phyloP scores from a whole-genome alignment of 2,329 filamentous ascomycete genomes.

The Microthyrium microscopicum region DNA sequence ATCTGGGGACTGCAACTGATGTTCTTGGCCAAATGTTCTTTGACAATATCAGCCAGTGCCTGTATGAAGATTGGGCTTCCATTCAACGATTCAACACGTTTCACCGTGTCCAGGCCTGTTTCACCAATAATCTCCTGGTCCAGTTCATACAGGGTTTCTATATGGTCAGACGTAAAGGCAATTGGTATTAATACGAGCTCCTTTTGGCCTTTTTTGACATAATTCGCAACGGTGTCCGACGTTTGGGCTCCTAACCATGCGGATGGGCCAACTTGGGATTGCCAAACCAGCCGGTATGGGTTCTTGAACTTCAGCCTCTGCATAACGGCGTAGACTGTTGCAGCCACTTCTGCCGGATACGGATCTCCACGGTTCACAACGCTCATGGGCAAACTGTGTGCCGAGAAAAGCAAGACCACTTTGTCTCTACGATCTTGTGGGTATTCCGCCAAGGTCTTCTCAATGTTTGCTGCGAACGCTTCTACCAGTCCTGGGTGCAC shows the following conservation, averaged over 20 bases:
- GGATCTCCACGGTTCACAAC: slow-evolving; percentile 95
- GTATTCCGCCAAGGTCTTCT: slow-evolving; percentile 68
- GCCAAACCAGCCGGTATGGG: slow-evolving; percentile 89
- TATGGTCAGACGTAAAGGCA: slow-evolving; percentile 97
- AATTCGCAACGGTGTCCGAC: slow-evolving; percentile 68
- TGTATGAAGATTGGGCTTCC: slow-evolving; percentile 80
- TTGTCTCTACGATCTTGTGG: slow-evolving; percentile 62
- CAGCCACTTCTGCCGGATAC: slow-evolving; percentile 88
- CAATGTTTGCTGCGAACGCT: slow-evolving; percentile 83
- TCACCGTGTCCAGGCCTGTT: slow-evolving; percentile 45
- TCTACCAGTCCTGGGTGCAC: slow-evolving; percentile 80
- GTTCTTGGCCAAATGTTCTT: slow-evolving; percentile 57
- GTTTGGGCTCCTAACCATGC: slow-evolving; percentile 96
- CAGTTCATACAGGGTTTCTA: slow-evolving; percentile 88
- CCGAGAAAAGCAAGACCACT: slow-evolving; percentile 82
- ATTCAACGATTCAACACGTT: slow-evolving; percentile 83
- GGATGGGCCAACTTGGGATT: slow-evolving; percentile 89
- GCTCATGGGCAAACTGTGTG: slow-evolving; percentile 90
- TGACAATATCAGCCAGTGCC: slow-evolving; percentile 75
- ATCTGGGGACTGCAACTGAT: slow-evolving; percentile 67
- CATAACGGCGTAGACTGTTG: slow-evolving; percentile 96
- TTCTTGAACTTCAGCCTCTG: slow-evolving; percentile 73
- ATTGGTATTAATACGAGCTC: slow-evolving; percentile 87
- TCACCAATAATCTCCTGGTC: slow-evolving; percentile 92
- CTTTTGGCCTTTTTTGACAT: slow-evolving; percentile 79